Base-by-base conservation (phyloP, 176 grass and related monocot genomes). In the Oryza meridionalis region DNA sequence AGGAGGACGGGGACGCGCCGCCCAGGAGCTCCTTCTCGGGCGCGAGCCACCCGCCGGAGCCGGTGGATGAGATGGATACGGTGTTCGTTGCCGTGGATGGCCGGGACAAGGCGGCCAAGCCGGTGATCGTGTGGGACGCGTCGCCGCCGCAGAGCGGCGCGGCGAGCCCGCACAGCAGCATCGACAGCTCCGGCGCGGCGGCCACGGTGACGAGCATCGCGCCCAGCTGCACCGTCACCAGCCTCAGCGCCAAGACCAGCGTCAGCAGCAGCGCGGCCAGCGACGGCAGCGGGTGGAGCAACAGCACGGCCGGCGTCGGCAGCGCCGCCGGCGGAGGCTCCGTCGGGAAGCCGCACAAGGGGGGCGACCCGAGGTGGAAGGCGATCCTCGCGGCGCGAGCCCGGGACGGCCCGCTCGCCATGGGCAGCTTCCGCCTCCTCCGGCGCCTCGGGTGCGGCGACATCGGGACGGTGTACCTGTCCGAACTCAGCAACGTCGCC, bases 401-500 rank as follows among this genome's bases (percentile, higher is more conserved):
- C 2, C 8, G 67, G 40, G 89, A 91, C 29, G 89, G 86, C 5
- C 81, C 86, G 0, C 82, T 91, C 65, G 82, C 77, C 2, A 91
- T 91, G 90, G 81, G 86, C 22, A 84, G 84, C 49, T 91, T 91
- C 82, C 77, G 90, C 2, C 77, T 91, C 40, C 89, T 90, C 38
- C 80, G 89, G 2, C 81, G 89, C 64, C 89, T 90, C 80, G 89
- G 89, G 22, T 87, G 89, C 81, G 89, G 89, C 81, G 89, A 90
- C 84, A 90, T 90, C 84, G 89, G 89, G 0, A 90, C 89, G 3
- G 89, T 90, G 42, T 90, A 90, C 84, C 89, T 90, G 9, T 90
- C 88, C 62, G 84, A 87, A 76, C 84, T 87, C 13, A 90, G 84
- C 80, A 76, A 24, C 79, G 78, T 42, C 1, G 42, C 6, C 27